These are phyloP conservation scores for Candida pseudocylindracea DNA, from an alignment of 1,139 yeast species.

Conservation along the genomic window DNA sequence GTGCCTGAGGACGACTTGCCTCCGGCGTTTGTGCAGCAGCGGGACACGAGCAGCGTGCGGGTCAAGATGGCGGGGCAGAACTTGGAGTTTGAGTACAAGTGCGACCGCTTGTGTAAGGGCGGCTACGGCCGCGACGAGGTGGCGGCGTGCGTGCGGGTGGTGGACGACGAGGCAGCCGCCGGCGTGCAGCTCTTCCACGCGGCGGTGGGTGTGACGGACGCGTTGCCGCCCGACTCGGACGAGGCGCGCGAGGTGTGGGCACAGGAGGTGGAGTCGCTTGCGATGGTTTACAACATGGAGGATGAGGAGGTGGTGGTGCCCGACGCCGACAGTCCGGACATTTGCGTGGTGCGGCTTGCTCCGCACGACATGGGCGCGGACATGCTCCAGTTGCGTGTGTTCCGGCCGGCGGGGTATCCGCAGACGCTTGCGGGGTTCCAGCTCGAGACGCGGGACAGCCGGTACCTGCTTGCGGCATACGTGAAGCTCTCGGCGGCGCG, in stretches of 20 bases:
- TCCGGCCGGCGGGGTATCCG: slow-evolving; percentile 33
- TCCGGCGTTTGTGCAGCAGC: slow-evolving; percentile 18
- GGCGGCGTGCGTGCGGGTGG: too few species aligned
- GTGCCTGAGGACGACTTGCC: slow-evolving; percentile 93
- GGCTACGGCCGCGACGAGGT: too few species aligned
- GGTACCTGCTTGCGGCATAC: slow-evolving; percentile 44
- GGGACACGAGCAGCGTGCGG: slow-evolving; percentile 21
- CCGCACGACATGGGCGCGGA: slow-evolving; percentile 10
- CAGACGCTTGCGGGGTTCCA: slow-evolving; percentile 38
- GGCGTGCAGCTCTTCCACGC: slow-evolving; percentile 24
- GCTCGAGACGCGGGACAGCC: slow-evolving; percentile 20
- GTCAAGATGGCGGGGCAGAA: slow-evolving; percentile 26
- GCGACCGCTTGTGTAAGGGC: too few species aligned
- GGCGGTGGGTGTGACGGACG: slow-evolving; percentile 25
- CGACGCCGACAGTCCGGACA: slow-evolving; percentile 7
- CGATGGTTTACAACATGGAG: slow-evolving; percentile 13
- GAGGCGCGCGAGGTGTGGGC: slow-evolving; percentile 30
- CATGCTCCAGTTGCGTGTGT: slow-evolving; percentile 24
- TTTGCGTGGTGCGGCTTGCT: slow-evolving; percentile 11
- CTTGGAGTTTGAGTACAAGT: slow-evolving; percentile 25
- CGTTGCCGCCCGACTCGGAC: slow-evolving; percentile 16
- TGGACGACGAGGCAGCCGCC: slow-evolving; percentile 26
- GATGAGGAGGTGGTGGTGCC: slow-evolving; percentile 9
- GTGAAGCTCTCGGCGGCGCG: slow-evolving; percentile 43
- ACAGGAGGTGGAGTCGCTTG: slow-evolving; percentile 55